These are phyloP conservation scores for Tulasnella sp. DNA, from an alignment of 768 basidiomycete genomes.

Conservation along the genomic window DNA sequence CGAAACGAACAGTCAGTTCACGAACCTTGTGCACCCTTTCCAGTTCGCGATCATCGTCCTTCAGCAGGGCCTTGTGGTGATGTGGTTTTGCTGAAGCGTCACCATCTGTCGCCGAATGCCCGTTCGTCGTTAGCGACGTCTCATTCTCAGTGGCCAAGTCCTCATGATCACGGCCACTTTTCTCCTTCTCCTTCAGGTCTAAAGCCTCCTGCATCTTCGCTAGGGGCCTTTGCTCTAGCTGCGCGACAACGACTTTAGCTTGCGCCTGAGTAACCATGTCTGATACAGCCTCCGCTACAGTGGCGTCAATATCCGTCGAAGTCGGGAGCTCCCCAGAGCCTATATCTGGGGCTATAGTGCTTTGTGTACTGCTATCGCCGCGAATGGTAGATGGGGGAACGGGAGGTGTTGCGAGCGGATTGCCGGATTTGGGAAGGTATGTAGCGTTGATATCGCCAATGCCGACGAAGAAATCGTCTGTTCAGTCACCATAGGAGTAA, in stretches of 20 bases:
- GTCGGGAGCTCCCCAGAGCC: neutral
- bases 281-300: slow-evolving; percentile 29
- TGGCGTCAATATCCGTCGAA: neutral
- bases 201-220: slow-evolving; percentile 70
- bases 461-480: slow-evolving; percentile 96
- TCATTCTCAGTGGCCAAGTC: slow-evolving; percentile 20
- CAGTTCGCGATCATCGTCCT: slow-evolving; percentile 80
- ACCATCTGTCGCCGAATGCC: neutral
- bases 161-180: slow-evolving; percentile 1
- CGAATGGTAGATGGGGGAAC: slow-evolving; percentile 9
- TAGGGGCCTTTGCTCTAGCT: slow-evolving; percentile 75
- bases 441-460: slow-evolving; percentile 98
- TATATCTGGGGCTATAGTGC: neutral
- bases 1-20: neutral
- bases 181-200: slow-evolving; percentile 38
- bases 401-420: slow-evolving; percentile 19
- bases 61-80: slow-evolving; percentile 59
- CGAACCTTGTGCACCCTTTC: slow-evolving; percentile 62
- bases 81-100: slow-evolving; percentile 2
- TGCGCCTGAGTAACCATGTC: slow-evolving; percentile 54
- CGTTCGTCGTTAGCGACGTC: slow-evolving; percentile 14
- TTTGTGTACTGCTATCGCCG: neutral
- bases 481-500: neutral
- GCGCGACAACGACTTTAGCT: slow-evolving; percentile 66
- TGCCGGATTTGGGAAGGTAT: slow-evolving; percentile 65